A percentile compares a stretch with the other conserved stretches of the same genome.
phyloP scores from a whole-genome alignment of 495 filamentous ascomycete species.

The Aspergillus steynii region DNA sequence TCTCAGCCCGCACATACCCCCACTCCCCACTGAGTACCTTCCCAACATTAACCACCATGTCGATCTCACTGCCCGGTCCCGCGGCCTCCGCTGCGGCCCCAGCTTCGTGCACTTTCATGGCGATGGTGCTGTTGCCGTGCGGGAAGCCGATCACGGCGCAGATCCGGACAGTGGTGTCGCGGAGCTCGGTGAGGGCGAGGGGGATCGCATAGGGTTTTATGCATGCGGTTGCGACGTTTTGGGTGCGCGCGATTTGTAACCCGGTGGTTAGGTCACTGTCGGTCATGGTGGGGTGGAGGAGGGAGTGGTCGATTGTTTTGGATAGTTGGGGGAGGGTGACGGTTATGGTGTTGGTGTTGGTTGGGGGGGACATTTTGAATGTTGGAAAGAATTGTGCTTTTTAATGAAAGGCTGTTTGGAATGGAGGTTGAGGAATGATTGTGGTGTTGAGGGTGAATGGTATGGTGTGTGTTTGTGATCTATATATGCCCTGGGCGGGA shows the following conservation, averaged over 20 bases:
- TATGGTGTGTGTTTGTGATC: no score
- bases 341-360: constrained; percentile 32
- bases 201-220: constrained; percentile 55
- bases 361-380: constrained; percentile 1
- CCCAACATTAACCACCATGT: constrained; percentile 60
- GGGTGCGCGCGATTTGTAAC: constrained; percentile 44
- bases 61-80: constrained; percentile 46
- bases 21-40: constrained; percentile 57
- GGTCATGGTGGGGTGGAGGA: constrained; percentile 61
- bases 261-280: constrained; percentile 52
- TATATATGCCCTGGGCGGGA: no score
- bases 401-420: no score
- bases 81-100: constrained; percentile 46
- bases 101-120: constrained; percentile 54
- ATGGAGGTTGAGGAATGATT: no score
- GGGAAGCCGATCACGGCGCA: constrained; percentile 62
- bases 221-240: constrained; percentile 56
- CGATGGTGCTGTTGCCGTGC: constrained; percentile 55
- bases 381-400: no score
- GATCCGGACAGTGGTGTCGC: constrained; percentile 46
- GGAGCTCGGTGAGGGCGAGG: constrained; percentile 46
- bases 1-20: constrained; percentile 54
- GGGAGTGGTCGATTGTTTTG: constrained; percentile 61
- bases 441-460: no score
- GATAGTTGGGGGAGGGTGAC: constrained; percentile 54